Conservation (phyloP, 106 monocot genomes). For the Dioscorea alata region DNA sequence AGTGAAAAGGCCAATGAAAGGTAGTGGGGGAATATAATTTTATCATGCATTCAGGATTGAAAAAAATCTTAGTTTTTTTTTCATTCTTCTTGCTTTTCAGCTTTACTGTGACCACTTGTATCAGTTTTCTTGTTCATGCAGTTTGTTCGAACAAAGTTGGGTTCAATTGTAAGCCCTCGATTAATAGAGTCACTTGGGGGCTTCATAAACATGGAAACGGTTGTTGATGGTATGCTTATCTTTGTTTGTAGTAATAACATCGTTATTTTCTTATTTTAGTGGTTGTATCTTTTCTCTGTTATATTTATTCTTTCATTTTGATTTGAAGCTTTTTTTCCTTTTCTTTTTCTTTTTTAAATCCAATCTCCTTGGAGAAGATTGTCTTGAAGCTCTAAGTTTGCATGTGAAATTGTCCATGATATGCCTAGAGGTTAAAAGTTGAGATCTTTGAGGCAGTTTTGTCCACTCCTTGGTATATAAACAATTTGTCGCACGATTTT, state of each 20-base stretch:
- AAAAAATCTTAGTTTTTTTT: neutral
- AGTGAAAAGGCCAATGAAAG: too few relatives aligned
- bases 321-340: too few relatives aligned
- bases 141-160: slow-evolving; percentile 85
- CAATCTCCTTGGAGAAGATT: too few relatives aligned
- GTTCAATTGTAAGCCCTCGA: slow-evolving; percentile 15
- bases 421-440: too few relatives aligned
- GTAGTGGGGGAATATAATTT: neutral
- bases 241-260: too few relatives aligned
- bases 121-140: slow-evolving; percentile 22
- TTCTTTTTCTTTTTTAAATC: too few relatives aligned
- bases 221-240: slow-evolving; percentile 61
- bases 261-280: too few relatives aligned
- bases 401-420: too few relatives aligned
- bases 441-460: too few relatives aligned
- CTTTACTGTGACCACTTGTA: neutral
- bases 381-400: too few relatives aligned
- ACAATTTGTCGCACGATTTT: too few relatives aligned
- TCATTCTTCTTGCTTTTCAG: neutral
- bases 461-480: too few relatives aligned
- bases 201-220: slow-evolving; percentile 69
- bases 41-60: neutral
- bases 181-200: slow-evolving; percentile 53
- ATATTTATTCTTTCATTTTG: neutral
- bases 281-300: neutral